A percentile compares a stretch with the other conserved stretches of the same genome.
phyloP scores from a whole-genome alignment of 345 rosid genomes.

The Psidium friedrichsthalianum region DNA sequence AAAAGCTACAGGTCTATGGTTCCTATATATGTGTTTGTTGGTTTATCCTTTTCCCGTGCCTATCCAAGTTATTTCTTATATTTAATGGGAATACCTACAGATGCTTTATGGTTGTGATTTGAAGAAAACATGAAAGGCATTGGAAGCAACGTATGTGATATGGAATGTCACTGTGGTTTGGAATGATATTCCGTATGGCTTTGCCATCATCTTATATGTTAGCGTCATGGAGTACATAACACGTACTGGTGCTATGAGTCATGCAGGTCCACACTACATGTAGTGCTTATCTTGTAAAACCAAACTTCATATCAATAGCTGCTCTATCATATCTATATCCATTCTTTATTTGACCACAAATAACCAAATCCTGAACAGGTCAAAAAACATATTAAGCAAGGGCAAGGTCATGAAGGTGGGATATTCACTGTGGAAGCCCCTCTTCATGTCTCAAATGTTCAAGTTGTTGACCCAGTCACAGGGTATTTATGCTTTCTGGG shows the following conservation, averaged over 20 bases:
- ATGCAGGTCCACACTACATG: neutral
- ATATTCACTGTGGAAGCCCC: slow-evolving; percentile 95
- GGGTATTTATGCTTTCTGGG: slow-evolving; percentile 32
- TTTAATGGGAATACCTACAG: neutral
- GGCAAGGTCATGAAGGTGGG: slow-evolving; percentile 93
- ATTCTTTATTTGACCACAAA: neutral
- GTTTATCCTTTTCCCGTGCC: neutral
- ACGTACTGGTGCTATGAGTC: neutral
- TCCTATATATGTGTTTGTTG: neutral
- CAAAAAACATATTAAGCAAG: slow-evolving; percentile 82
- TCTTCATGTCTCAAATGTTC: slow-evolving; percentile 90
- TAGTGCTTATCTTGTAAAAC: neutral
- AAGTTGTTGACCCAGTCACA: slow-evolving; percentile 86
- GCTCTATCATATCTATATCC: neutral
- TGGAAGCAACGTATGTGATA: neutral
- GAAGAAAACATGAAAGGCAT: neutral
- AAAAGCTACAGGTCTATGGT: neutral
- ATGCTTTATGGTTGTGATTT: neutral
- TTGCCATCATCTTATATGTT: neutral
- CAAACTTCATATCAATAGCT: neutral
- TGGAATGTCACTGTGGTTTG: neutral
- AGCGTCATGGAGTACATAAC: neutral
- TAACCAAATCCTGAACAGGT: slow-evolving; percentile 28
- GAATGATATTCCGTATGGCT: neutral
- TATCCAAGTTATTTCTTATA: neutral